Evolutionary conservation across 2,329 filamentous ascomycete species (phyloP), one percentile per base, ranked within the genome.

Genomic region (Orbilia blumenaviensis): DNA sequence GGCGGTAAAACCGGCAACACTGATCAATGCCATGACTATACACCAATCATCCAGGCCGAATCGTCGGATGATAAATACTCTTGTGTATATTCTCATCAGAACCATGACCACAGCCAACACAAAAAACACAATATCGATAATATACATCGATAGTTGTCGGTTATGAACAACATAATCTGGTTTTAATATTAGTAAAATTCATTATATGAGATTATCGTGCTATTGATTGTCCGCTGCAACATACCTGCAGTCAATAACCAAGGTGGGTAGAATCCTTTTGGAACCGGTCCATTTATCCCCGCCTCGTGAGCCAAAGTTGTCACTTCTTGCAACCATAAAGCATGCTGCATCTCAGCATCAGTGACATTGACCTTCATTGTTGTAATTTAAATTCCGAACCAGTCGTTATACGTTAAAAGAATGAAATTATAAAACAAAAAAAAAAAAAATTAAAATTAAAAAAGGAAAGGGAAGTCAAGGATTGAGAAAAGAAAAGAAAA

Each of bases 11-110:
- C 48, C 64, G 7, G 66, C 66, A 23, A 71, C 66, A 41, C 72
- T 77, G 7, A 77, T 71, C 6, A 77, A 27, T 2, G 72, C 72
- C 48, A 71, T 36, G 10, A 77, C 66, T 12, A 77, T 77, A 12
- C 50, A 66, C 72, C 72, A 77, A 21, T 77, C 72, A 38, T 77
- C 72, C 2, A 69, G 64, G 16, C 72, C 72, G 16, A 77, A 77
- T 23, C 48, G 52, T 27, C 56, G 58, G 25, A 77, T 61, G 42
- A 77, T 77, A 50, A 77, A 77, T 7, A 71, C 38, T 54, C 72
- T 66, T 14, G 64, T 77, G 64, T 77, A 77, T 60, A 77, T 54
- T 46, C 72, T 69, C 64, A 69, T 69, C 50, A 71, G 23, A 2
- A 77, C 72, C 72, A 71, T 77, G 0, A 77, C 32, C 3, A 77